Evolutionary conservation across 257 asterid species (phyloP), one percentile per base, ranked within the genome.

Genomic region (Solanum pimpinellifolium): DNA sequence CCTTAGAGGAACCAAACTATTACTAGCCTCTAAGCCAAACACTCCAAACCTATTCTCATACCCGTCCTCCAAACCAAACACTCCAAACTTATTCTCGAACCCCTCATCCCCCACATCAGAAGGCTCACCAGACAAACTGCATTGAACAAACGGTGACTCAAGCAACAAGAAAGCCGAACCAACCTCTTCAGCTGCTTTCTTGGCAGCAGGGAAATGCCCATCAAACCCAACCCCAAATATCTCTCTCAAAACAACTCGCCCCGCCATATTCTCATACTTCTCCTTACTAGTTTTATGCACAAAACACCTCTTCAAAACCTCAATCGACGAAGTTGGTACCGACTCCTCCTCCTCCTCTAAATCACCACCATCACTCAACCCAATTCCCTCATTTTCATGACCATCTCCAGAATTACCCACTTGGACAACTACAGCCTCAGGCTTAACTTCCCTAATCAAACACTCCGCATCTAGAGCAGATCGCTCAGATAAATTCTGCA

Each of bases 341-440:
- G 85, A 73, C 66, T 89, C 87, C 80, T 90, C 90, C 80, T 90
- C 90, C 83, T 91, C 90, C 65, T 68, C n/a, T 7, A 27, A 69
- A 70, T 59, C 52, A 29, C 83, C 46, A 35, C 75, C 41, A 52
- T 86, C 80, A 35, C 37, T 66, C 56, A 86, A 86, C 73, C 81
- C 89, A 41, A 39, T 37, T 15, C 83, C 92, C 62, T 88, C 90
- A 59, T 88, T 88, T 47, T 16, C 31, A 72, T 88, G 41, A 39
- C 85, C 93, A 86, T 85, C 73, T 82, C 84, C 84, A n/a, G 83
- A 78, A 11, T 87, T 91, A 18, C 95, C 94, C 44, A 94, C 93
- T 86, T 97, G 99, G 49, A 93, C 97, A n/a, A 95, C 92, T 59
- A 97, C 99, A 8, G 99, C 98, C 39, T 97, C 98, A 39, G 99